A percentile compares a stretch with the other conserved stretches of the same genome.
These are phyloP conservation scores for Acanthamoeba healyi DNA, from an alignment of 208 protist genomes.

Conservation along the genomic window DNA sequence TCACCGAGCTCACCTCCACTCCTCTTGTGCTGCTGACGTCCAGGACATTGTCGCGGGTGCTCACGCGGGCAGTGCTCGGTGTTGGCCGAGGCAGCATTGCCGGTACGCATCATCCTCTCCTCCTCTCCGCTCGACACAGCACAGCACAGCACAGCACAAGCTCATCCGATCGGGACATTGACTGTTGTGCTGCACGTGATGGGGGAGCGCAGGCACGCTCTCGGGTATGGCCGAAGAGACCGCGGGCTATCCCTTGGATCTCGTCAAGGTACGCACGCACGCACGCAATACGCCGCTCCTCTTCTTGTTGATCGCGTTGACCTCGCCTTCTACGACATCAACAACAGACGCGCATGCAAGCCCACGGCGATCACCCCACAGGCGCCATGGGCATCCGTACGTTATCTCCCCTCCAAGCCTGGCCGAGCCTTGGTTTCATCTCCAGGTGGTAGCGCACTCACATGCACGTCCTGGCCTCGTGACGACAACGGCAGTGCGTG, in stretches of 20 bases:
- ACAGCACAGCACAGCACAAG: neutral
- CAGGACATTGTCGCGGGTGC: slow-evolving; percentile 12
- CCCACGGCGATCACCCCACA: slow-evolving; percentile 20
- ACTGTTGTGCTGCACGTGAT: neutral
- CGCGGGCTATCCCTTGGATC: neutral
- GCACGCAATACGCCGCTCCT: neutral
- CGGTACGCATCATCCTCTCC: neutral
- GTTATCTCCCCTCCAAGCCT: neutral
- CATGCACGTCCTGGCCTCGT: too few species aligned
- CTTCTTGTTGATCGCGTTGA: too few species aligned
- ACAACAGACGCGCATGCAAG: slow-evolving; percentile 26
- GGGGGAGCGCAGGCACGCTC: neutral
- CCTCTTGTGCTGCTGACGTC: neutral
- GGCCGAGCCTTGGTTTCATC: too few species aligned
- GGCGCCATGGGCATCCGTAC: slow-evolving; percentile 31
- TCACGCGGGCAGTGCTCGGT: neutral
- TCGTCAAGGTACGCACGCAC: slow-evolving; percentile 36
- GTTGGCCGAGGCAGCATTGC: slow-evolving; percentile 22
- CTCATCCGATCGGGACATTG: too few species aligned
- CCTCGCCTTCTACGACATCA: too few species aligned
- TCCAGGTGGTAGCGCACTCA: too few species aligned
- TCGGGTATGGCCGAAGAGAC: slow-evolving; percentile 33
- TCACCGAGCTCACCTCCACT: too few species aligned
- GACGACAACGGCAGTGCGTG: neutral
- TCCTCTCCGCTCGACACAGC: neutral